Conservation (phyloP, 345 rosid genomes). For the Eutrema japonicum region DNA sequence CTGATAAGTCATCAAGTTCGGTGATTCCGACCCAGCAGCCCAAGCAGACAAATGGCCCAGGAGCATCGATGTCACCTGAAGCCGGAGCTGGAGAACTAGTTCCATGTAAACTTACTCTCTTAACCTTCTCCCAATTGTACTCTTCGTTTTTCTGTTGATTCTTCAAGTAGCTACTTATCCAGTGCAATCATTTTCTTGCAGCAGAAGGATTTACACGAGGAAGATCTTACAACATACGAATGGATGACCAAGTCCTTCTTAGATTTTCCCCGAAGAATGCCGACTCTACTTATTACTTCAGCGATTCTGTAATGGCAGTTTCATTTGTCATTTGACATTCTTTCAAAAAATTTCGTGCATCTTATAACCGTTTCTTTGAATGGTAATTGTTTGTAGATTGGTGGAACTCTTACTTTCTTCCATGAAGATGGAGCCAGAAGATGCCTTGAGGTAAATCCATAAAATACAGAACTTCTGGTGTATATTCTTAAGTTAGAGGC, state of each 20-base stretch:
- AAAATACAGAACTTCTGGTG: conserved; percentile 5
- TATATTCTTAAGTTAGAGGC: conserved; percentile 6
- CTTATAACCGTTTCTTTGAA: conserved; percentile 27
- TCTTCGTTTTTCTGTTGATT: conserved; percentile 29
- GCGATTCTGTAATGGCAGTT: conserved; percentile 71
- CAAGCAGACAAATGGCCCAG: conserved; percentile 51
- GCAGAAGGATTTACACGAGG: conserved; percentile 95
- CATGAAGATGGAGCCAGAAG: conserved; percentile 86
- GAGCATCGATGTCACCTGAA: conserved; percentile 50
- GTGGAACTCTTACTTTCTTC: conserved; percentile 95
- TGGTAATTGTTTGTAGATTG: conserved; percentile 62
- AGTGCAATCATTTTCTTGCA: conserved; percentile 61
- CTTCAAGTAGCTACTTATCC: conserved; percentile 49
- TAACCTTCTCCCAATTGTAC: conserved; percentile 30
- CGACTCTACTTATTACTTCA: conserved; percentile 89
- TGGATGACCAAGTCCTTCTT: conserved; percentile 89
- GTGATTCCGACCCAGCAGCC: conserved; percentile 54
- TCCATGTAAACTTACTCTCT: conserved; percentile 60
- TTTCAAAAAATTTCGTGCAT: conserved; percentile 14
- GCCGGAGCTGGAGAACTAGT: conserved; percentile 53
- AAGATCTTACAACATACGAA: conserved; percentile 94
- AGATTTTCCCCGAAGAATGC: conserved; percentile 93
- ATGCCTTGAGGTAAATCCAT: conserved; percentile 83
- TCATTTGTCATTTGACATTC: conserved; percentile 7
- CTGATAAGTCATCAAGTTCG: conserved; percentile 47